These are phyloP conservation scores for Sporisorium sorghi DNA, from an alignment of 1,284 basidiomycete genomes.

Conservation along the genomic window DNA sequence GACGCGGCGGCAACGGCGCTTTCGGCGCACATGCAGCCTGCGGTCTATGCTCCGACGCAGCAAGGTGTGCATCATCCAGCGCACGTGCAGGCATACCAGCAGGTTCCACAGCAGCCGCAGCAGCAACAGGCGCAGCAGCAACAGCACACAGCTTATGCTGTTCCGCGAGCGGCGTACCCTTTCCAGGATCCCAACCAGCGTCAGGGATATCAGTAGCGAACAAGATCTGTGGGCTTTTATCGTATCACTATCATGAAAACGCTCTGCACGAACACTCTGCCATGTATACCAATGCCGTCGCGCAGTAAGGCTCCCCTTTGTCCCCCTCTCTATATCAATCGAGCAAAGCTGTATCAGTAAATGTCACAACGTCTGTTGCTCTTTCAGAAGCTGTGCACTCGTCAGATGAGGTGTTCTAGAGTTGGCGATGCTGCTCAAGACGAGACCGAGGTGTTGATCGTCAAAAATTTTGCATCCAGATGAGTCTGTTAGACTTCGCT, in stretches of 20 bases:
- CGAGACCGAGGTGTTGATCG: background rate
- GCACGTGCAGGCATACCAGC: constrained; percentile 10
- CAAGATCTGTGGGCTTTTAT: background rate
- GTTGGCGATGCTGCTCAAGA: background rate
- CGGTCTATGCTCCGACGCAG: background rate
- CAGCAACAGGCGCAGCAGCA: constrained; percentile 3
- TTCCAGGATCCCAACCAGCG: constrained; percentile 24
- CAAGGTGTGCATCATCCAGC: background rate
- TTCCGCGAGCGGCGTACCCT: constrained; percentile 1
- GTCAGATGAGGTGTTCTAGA: background rate
- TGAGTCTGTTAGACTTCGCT: background rate
- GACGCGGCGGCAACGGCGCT: constrained; percentile 15
- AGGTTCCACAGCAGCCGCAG: background rate
- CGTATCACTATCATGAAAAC: background rate
- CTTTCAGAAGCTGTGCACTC: background rate
- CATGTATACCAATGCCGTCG: background rate
- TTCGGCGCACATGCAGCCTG: constrained; percentile 20
- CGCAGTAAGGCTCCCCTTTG: background rate
- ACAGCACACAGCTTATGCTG: background rate
- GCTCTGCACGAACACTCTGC: background rate
- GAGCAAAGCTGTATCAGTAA: constrained; percentile 8
- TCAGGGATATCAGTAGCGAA: constrained; percentile 13
- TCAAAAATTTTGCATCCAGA: background rate
- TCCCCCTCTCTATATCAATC: background rate
- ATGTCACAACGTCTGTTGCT: background rate